Percentiles rank a stretch among this genome's conserved stretches.
phyloP scores from a whole-genome alignment of 2,329 filamentous ascomycete species.

The Colletotrichum filicis region DNA sequence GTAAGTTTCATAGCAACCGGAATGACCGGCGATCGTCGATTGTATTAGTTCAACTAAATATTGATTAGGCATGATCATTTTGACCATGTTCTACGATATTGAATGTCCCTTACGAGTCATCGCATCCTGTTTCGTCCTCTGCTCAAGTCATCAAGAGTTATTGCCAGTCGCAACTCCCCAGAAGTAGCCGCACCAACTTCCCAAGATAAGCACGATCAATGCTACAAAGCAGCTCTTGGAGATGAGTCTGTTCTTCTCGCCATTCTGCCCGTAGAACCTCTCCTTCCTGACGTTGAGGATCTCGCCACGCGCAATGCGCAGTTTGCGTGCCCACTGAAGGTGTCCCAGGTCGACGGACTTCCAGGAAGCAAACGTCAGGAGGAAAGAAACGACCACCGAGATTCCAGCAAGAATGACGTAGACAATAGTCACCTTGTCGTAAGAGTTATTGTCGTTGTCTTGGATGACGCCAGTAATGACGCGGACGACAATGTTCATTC shows the following conservation, averaged over 20 bases:
- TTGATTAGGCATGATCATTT: not conserved
- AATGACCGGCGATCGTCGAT: not conserved
- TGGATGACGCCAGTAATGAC: constrained; percentile 69
- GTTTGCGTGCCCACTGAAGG: constrained; percentile 68
- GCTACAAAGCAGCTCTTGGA: constrained; percentile 55
- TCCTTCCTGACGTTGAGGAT: constrained; percentile 48
- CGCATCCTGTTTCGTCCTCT: too few relatives aligned
- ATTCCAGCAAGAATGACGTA: constrained; percentile 65
- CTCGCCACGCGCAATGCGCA: constrained; percentile 57
- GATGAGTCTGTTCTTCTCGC: constrained; percentile 51
- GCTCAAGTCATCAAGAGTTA: constrained; percentile 40
- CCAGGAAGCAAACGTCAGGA: constrained; percentile 50
- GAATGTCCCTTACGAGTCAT: too few relatives aligned
- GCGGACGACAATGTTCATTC: constrained; percentile 69
- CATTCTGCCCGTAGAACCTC: constrained; percentile 47
- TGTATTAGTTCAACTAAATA: not conserved
- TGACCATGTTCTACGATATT: too few relatives aligned
- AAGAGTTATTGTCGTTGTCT: constrained; percentile 66
- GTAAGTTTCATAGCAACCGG: not conserved
- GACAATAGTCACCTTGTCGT: constrained; percentile 64
- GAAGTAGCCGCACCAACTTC: constrained; percentile 67
- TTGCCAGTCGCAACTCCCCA: constrained; percentile 69
- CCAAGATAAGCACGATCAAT: constrained; percentile 58
- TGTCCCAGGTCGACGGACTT: constrained; percentile 52
- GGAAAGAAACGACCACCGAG: constrained; percentile 56